Conservation (phyloP, 768 basidiomycete genomes). For the Psilocybe azurescens region DNA sequence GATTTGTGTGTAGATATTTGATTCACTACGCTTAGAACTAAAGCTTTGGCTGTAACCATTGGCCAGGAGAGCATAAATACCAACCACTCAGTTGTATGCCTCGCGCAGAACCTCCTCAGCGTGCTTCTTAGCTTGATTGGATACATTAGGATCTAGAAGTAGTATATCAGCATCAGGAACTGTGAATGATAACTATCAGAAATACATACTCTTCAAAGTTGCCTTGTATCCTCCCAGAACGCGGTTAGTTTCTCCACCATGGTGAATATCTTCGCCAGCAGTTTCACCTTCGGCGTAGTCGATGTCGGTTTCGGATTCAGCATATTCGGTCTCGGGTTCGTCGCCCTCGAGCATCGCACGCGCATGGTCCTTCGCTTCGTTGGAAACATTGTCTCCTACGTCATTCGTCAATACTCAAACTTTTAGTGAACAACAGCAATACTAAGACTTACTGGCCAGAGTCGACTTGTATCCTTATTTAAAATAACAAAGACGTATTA, state of each 20-base stretch:
- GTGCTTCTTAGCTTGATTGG: constrained; percentile 22
- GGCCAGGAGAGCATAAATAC: too few species aligned
- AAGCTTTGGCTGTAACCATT: too few species aligned
- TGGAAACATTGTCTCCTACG: background rate
- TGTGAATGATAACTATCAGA: background rate
- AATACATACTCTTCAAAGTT: constrained; percentile 32
- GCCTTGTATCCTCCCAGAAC: constrained; percentile 38
- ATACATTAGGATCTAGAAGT: constrained; percentile 27
- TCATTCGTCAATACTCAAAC: background rate
- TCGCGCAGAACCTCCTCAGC: constrained; percentile 10
- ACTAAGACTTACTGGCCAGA: background rate
- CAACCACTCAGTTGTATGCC: background rate
- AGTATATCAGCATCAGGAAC: background rate
- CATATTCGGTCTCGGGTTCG: background rate
- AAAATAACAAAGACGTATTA: background rate
- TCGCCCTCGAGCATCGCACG: background rate
- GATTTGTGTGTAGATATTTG: too few species aligned
- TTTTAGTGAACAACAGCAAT: background rate
- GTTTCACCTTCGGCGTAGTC: constrained; percentile 5
- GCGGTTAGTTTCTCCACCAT: constrained; percentile 13
- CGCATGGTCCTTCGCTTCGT: background rate
- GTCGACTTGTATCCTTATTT: background rate
- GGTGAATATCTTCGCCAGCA: constrained; percentile 3
- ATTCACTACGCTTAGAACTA: too few species aligned
- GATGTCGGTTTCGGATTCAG: background rate